Base-by-base conservation (phyloP, 2,329 filamentous ascomycete genomes). In the Ciborinia camelliae region DNA sequence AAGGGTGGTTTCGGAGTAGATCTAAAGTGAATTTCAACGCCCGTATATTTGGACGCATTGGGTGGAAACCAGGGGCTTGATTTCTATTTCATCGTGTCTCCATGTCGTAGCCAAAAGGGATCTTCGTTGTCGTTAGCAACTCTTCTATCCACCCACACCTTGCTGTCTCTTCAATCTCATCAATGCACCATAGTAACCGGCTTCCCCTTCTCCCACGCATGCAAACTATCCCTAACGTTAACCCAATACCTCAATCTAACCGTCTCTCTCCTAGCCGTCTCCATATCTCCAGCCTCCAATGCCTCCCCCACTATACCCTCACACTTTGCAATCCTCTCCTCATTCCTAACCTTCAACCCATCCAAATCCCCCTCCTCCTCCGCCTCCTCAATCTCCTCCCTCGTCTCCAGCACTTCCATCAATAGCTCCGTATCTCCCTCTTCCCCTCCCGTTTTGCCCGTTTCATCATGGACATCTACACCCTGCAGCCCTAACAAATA, bases 211-310 rank as follows among this genome's bases (percentile, higher is more conserved):
- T 97, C 92, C 93, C 94, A 97, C 68, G 88, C 85, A 74, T 89
- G 81, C 73, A 97, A 79, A 54, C 87, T 90, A 76, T 96, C 90
- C 68, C 86, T 84, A 67, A 98, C 88, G 77, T 93, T 97, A 64
- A 90, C 84, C 94, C 94, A 97, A 80, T 97, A 98, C 76, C 92
- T 82, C 79, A 97, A 77, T 76, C 84, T 82, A 1, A 97, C 86
- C 53, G 88, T 87, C 82, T 96, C 91, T 67, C 75, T 77, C 77
- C 84, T 87, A 20, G 92, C 94, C 10, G 68, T 77, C 48, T 87
- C 82, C 47, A 90, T 74, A 74, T 94, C 85, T 57, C 89, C 90
- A 10, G 76, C 72, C 67, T 79, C 81, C 74, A 98, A 94, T 0
- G 87, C 85, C 63, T 76, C 72, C 54, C 84, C 90, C 30, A 98